Percentiles rank a stretch among this genome's conserved stretches.
These are phyloP conservation scores for Theobroma grandiflorum DNA, from an alignment of 441 rosid species.

Conservation along the genomic window DNA sequence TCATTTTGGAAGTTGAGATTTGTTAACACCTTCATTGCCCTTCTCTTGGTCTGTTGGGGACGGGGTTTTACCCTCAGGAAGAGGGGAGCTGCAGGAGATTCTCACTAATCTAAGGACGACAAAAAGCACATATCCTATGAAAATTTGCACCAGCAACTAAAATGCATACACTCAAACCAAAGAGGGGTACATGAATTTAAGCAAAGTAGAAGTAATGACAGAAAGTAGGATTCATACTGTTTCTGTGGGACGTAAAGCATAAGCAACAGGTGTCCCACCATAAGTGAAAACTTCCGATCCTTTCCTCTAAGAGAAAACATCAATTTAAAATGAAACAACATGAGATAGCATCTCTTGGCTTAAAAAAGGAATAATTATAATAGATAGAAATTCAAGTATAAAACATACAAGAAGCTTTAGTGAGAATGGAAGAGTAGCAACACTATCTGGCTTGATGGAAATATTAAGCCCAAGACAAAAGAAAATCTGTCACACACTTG, in stretches of 20 bases:
- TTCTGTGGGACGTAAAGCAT: slow-evolving; percentile 76
- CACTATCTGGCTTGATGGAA: not conserved
- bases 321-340: slow-evolving; percentile 22
- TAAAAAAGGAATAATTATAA: not conserved
- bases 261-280: slow-evolving; percentile 83
- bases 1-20: not conserved
- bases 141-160: slow-evolving; percentile 1
- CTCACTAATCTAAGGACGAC: not conserved
- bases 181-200: not conserved
- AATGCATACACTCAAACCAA: slow-evolving; percentile 11
- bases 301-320: slow-evolving; percentile 64
- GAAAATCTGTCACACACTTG: not conserved
- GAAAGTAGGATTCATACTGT: slow-evolving; percentile 56
- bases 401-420: not conserved
- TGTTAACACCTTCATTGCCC: slow-evolving; percentile 10
- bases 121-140: not conserved
- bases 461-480: slow-evolving; percentile 1
- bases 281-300: slow-evolving; percentile 80
- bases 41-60: not conserved
- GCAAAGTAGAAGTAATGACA: not conserved
- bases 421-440: not conserved
- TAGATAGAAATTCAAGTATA: not conserved
- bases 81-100: not conserved
- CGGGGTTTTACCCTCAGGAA: not conserved
- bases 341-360: not conserved